These are phyloP conservation scores for Triticum timopheevii DNA, from an alignment of 176 grass and related monocot species.

Conservation along the genomic window DNA sequence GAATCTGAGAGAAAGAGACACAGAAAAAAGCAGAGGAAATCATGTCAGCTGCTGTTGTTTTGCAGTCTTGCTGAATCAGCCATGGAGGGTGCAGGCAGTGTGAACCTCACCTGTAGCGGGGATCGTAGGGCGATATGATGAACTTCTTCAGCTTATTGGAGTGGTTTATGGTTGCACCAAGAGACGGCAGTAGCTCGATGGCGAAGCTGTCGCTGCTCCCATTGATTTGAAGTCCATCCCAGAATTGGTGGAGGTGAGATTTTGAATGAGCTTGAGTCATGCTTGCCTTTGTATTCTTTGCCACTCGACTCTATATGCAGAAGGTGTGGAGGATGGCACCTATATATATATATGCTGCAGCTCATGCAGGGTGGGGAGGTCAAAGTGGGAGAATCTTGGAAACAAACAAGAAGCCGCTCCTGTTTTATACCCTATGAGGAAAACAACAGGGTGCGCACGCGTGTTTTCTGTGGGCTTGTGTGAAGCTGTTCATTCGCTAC, in stretches of 20 bases:
- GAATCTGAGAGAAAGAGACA: slow-evolving; percentile 54
- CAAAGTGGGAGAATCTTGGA: slow-evolving; percentile 35
- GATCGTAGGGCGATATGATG: slow-evolving; percentile 74
- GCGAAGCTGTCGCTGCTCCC: slow-evolving; percentile 45
- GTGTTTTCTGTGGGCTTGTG: slow-evolving; percentile 10
- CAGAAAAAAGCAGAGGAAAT: slow-evolving; percentile 40
- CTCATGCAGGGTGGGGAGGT: slow-evolving; percentile 12
- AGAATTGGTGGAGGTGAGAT: slow-evolving; percentile 41
- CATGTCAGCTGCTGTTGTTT: slow-evolving; percentile 38
- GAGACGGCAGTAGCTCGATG: slow-evolving; percentile 71
- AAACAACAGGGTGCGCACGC: slow-evolving; percentile 15
- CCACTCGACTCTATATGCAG: slow-evolving; percentile 29
- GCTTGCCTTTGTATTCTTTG: slow-evolving; percentile 30
- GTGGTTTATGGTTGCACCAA: slow-evolving; percentile 71
- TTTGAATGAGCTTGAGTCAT: slow-evolving; percentile 50
- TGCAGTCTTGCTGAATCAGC: too few species aligned
- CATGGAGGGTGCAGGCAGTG: neutral
- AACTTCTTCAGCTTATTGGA: slow-evolving; percentile 74
- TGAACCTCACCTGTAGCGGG: slow-evolving; percentile 66
- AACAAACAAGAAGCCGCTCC: slow-evolving; percentile 28
- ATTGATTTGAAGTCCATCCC: slow-evolving; percentile 46
- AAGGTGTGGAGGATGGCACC: slow-evolving; percentile 25
- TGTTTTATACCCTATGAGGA: slow-evolving; percentile 46
- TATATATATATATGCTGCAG: slow-evolving; percentile 46
- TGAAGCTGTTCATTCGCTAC: slow-evolving; percentile 4